Base-by-base conservation (phyloP, 352 stramenopile genomes). In the Globisporangium recalcitrans region DNA sequence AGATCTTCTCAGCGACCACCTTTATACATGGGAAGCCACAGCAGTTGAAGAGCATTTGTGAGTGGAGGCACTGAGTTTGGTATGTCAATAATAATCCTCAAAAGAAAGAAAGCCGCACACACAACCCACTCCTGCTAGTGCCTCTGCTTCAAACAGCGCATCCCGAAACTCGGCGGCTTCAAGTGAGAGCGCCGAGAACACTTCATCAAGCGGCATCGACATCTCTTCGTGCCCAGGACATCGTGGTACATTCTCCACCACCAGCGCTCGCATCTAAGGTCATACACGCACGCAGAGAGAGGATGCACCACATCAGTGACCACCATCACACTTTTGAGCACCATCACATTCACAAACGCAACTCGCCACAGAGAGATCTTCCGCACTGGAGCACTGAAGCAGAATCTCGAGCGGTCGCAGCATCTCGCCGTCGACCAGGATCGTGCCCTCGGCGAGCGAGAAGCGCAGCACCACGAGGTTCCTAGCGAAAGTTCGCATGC, bases 311-410 rank as follows among this genome's bases (percentile, higher is more conserved):
- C 42, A 51, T 36, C 32, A 4, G 34, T 53, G 13, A 0, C 24
- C 48, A 32, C 9, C 46, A 32, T 22, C 46, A 14, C 27, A 9
- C n/a, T n/a, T n/a, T n/a, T n/a, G n/a, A n/a, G n/a, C n/a, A 29
- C 5, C 40, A 9, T 10, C 24, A 51, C 13, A 42, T n/a, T n/a
- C 19, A 27, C n/a, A 66, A 8, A 52, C 1, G 38, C 31, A 32
- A 69, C 77, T 31, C 75, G 89, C 81, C 57, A 75, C 76, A 34
- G 77, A 78, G 13, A 91, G 71, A 67, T 91, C 81, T 2, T 70
- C 70, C 1, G 75, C 52, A 47, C 77, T 75, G 10, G 79, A 87
- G n/a, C 79, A 75, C 51, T 89, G 71, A 9, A 86, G 63, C 8
- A 66, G 70, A 3, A 87, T 47, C 44, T 87, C 77, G 34, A 87